phyloP scores from a whole-genome alignment of 805 yeast genomes.

The Nakazawaea molendinolei region DNA sequence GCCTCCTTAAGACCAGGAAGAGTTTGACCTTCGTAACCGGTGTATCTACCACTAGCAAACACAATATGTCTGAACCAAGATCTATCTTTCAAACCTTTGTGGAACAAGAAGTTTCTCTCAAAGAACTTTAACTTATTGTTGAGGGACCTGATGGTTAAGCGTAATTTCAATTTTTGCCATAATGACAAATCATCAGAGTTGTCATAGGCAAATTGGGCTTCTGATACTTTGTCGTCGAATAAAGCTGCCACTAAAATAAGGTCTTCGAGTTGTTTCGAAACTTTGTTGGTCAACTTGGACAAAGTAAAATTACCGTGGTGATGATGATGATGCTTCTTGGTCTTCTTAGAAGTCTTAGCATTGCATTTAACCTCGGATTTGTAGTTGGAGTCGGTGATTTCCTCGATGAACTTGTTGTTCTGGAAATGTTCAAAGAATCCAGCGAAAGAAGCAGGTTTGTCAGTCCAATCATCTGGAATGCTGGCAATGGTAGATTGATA shows the following conservation, averaged over 20 bases:
- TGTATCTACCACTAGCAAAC: constrained; percentile 53
- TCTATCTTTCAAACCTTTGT: constrained; percentile 42
- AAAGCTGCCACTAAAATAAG: background rate
- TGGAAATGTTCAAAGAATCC: background rate
- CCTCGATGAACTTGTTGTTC: background rate
- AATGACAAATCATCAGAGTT: constrained; percentile 23
- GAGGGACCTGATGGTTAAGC: constrained; percentile 19
- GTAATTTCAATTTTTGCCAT: constrained; percentile 24
- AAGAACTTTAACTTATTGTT: constrained; percentile 34
- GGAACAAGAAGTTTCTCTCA: constrained; percentile 40
- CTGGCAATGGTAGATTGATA: constrained; percentile 28
- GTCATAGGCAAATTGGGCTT: constrained; percentile 23
- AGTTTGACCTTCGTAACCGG: constrained; percentile 55
- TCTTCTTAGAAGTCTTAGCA: no score
- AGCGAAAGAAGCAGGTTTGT: background rate
- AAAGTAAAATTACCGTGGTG: constrained; percentile 19
- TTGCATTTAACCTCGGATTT: no score
- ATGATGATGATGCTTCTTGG: no score
- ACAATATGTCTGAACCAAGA: constrained; percentile 54
- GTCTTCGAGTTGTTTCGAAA: constrained; percentile 10
- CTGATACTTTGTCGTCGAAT: constrained; percentile 5
- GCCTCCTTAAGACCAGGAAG: constrained; percentile 52
- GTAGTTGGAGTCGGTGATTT: background rate
- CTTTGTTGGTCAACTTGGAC: constrained; percentile 18
- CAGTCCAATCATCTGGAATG: constrained; percentile 36